These are phyloP conservation scores for Centrapalus pauciflorus DNA, from an alignment of 129 eudicot species.

Conservation along the genomic window DNA sequence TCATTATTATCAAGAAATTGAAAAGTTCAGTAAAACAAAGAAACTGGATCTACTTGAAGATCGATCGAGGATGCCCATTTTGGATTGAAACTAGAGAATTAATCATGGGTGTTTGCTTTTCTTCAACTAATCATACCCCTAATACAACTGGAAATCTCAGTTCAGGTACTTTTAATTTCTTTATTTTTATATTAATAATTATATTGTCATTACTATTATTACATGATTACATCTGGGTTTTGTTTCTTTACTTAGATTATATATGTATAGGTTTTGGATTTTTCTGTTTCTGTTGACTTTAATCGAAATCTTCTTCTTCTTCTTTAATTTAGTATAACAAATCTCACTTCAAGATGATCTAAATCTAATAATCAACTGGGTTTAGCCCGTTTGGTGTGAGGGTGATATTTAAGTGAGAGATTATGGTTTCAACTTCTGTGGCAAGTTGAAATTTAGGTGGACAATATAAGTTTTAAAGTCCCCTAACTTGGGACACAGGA, in stretches of 20 bases:
- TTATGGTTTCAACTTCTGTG: too few relatives aligned
- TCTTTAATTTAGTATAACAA: not conserved
- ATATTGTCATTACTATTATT: too few relatives aligned
- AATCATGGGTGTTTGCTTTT: conserved; percentile 44
- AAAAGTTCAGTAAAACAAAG: conserved; percentile 21
- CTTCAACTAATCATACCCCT: conserved; percentile 29
- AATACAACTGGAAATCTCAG: conserved; percentile 34
- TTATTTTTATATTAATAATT: not conserved
- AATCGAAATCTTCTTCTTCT: not conserved
- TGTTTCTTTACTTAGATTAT: not conserved
- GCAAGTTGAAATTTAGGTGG: too few relatives aligned
- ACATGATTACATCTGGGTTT: not conserved
- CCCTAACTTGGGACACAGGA: too few relatives aligned
- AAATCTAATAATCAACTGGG: too few relatives aligned
- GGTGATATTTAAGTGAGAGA: too few relatives aligned
- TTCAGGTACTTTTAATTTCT: conserved; percentile 34
- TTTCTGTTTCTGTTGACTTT: not conserved
- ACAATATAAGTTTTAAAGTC: too few relatives aligned
- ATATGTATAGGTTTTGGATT: not conserved
- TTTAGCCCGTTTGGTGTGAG: too few relatives aligned
- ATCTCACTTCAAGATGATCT: not conserved
- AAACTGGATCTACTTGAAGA: not conserved
- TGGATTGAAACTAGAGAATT: not conserved
- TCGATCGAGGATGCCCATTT: conserved; percentile 7
- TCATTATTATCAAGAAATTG: not conserved